Percentiles rank a stretch among this genome's conserved stretches.
These are phyloP conservation scores for Aristolochia fimbriata DNA, from an alignment of 164 flowering plant species.

Conservation along the genomic window DNA sequence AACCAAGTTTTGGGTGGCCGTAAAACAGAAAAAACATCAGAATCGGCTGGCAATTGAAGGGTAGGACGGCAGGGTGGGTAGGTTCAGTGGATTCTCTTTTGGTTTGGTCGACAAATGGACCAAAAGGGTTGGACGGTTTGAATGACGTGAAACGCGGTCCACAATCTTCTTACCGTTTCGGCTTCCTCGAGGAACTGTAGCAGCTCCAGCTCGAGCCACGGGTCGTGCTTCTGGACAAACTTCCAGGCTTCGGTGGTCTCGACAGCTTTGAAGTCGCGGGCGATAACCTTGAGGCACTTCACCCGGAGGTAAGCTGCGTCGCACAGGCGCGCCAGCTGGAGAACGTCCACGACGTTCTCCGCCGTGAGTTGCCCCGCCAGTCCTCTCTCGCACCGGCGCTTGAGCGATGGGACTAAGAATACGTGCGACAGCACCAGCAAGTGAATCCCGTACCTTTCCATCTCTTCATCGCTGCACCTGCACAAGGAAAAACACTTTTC, in stretches of 20 bases:
- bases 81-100: background rate
- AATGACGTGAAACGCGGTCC: background rate
- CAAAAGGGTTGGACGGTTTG: too few species aligned
- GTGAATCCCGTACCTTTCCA: conserved; percentile 71
- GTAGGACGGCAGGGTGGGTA: too few species aligned
- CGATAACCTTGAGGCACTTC: conserved; percentile 63
- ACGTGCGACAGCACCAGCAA: conserved; percentile 77
- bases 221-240: conserved; percentile 70
- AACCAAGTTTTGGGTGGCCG: too few species aligned
- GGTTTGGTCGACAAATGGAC: background rate
- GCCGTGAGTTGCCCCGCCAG: conserved; percentile 34
- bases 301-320: conserved; percentile 78
- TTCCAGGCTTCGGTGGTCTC: conserved; percentile 84
- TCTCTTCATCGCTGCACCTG: conserved; percentile 67
- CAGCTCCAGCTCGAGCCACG: conserved; percentile 78
- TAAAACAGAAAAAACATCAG: too few species aligned
- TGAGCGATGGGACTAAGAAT: conserved; percentile 53
- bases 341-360: conserved; percentile 76
- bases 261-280: conserved; percentile 44
- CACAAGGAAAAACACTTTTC: background rate
- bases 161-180: conserved; percentile 40
- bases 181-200: conserved; percentile 73
- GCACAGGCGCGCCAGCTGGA: conserved; percentile 70
- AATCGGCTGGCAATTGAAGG: too few species aligned
- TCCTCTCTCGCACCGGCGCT: conserved; percentile 49